Conservation (phyloP, 768 basidiomycete species). For the Cystofilobasidium capitatum region DNA sequence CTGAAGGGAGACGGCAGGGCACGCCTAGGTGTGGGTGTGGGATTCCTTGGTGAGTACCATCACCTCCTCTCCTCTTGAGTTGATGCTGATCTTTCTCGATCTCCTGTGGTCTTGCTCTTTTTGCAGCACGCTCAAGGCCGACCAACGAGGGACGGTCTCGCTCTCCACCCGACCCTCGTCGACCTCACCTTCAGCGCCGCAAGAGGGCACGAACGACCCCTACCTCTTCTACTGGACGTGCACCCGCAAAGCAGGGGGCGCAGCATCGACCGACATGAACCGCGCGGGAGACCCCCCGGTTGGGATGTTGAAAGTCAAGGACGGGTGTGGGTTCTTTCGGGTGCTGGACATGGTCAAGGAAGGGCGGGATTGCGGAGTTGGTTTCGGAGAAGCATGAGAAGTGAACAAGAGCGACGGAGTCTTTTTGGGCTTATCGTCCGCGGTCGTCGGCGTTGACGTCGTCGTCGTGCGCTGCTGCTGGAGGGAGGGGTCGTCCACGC, state of each 20-base stretch:
- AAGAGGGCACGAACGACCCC: slow-evolving; percentile 22
- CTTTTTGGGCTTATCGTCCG: too few species aligned
- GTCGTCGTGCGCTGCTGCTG: too few species aligned
- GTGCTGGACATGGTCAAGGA: slow-evolving; percentile 36
- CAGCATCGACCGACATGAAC: not conserved
- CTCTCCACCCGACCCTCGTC: not conserved
- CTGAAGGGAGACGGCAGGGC: slow-evolving; percentile 17
- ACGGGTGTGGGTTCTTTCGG: slow-evolving; percentile 39
- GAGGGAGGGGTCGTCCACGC: too few species aligned
- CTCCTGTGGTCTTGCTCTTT: not conserved
- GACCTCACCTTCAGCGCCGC: not conserved
- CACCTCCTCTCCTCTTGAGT: not conserved
- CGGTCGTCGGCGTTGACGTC: too few species aligned
- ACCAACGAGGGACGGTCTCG: slow-evolving; percentile 37
- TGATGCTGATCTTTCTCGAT: not conserved
- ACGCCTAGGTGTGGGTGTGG: slow-evolving; percentile 12
- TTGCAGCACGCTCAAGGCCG: slow-evolving; percentile 33
- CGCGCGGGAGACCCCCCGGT: not conserved
- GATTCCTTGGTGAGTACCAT: slow-evolving; percentile 6
- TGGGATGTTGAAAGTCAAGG: slow-evolving; percentile 14
- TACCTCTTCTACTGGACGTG: slow-evolving; percentile 40
- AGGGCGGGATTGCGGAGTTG: slow-evolving; percentile 32
- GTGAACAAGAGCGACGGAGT: too few species aligned
- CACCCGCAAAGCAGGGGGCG: slow-evolving; percentile 8
- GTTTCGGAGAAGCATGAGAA: too few species aligned